Conservation (phyloP, 1,284 basidiomycete species). For the Heliocybe sulcata region DNA sequence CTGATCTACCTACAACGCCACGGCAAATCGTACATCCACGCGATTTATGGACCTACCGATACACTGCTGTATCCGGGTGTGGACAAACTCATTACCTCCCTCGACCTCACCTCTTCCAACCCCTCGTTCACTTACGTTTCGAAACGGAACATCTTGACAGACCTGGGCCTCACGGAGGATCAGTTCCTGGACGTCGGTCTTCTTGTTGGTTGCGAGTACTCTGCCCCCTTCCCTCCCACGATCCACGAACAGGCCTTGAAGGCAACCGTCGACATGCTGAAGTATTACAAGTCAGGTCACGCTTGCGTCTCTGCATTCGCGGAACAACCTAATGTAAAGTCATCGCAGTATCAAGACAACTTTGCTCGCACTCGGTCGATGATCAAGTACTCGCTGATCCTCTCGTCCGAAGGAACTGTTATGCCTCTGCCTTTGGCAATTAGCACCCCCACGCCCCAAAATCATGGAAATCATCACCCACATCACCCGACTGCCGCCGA, state of each 20-base stretch:
- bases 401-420: slow-evolving; percentile 87
- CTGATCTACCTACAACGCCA: slow-evolving; percentile 93
- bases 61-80: slow-evolving; percentile 86
- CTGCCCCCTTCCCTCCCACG: slow-evolving; percentile 81
- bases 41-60: slow-evolving; percentile 89
- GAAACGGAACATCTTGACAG: slow-evolving; percentile 71
- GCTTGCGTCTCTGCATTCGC: slow-evolving; percentile 72
- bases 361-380: slow-evolving; percentile 90
- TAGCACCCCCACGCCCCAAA: slow-evolving; percentile 38
- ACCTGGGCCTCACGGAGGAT: slow-evolving; percentile 77
- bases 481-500: slow-evolving; percentile 77
- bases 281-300: slow-evolving; percentile 83
- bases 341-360: slow-evolving; percentile 74
- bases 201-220: slow-evolving; percentile 86
- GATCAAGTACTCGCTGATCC: slow-evolving; percentile 89
- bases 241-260: slow-evolving; percentile 77
- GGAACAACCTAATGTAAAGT: slow-evolving; percentile 74
- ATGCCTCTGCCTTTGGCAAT: slow-evolving; percentile 83
- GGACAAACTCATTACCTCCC: slow-evolving; percentile 85
- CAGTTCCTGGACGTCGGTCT: slow-evolving; percentile 95
- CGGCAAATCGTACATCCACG: slow-evolving; percentile 90
- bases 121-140: slow-evolving; percentile 83
- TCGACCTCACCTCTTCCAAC: slow-evolving; percentile 62
- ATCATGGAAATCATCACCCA: slow-evolving; percentile 46
- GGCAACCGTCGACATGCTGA: slow-evolving; percentile 83